Conservation (phyloP, 2,329 filamentous ascomycete genomes). For the Amylocarpus encephaloides region DNA sequence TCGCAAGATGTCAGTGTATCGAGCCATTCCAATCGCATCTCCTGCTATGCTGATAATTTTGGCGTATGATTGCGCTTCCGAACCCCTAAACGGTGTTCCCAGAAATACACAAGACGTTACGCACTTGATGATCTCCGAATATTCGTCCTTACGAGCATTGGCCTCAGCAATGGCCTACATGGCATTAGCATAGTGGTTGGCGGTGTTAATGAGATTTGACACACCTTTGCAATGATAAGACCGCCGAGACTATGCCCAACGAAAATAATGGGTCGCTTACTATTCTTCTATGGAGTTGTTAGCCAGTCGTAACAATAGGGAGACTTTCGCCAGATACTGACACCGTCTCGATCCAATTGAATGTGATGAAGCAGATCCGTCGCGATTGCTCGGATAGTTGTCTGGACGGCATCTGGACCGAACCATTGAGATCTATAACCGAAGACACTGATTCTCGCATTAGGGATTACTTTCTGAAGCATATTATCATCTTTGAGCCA, state of each 20-base stretch:
- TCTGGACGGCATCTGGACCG: constrained; percentile 1
- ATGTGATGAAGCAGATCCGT: not conserved
- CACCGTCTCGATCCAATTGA: not conserved
- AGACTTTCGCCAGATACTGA: not conserved
- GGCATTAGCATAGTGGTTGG: not conserved
- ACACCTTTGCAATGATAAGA: constrained; percentile 32
- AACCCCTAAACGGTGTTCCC: constrained; percentile 6
- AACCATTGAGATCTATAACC: constrained; percentile 5
- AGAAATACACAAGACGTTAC: constrained; percentile 5
- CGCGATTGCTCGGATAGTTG: not conserved
- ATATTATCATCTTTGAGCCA: constrained; percentile 4
- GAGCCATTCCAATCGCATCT: not conserved
- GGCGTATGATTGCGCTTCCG: not conserved
- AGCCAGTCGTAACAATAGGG: not conserved
- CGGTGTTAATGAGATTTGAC: not conserved
- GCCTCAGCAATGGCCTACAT: constrained; percentile 10
- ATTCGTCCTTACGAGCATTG: not conserved
- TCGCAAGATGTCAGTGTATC: not conserved
- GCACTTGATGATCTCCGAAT: constrained; percentile 1
- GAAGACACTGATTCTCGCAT: constrained; percentile 5
- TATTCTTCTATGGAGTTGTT: not conserved
- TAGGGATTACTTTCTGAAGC: not conserved
- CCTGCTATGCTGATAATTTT: not conserved
- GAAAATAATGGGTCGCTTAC: constrained; percentile 29
- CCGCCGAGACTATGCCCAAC: constrained; percentile 37